Percentiles rank a stretch among this genome's conserved stretches.
phyloP scores from a whole-genome alignment of 2,329 filamentous ascomycete genomes.

The Fusarium sp. region DNA sequence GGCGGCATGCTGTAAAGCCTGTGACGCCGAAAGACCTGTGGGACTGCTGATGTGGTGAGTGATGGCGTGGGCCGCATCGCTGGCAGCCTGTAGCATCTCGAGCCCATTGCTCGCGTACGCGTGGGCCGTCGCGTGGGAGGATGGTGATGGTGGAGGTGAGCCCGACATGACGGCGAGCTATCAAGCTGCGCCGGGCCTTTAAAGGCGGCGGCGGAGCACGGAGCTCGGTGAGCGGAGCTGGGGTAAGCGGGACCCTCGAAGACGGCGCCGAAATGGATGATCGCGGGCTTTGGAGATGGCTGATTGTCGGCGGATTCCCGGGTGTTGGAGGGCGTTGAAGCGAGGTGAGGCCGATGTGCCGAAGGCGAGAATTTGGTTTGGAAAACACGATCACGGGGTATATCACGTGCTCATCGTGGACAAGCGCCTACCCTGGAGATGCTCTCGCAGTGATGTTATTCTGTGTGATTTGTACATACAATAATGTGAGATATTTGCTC shows the following conservation, averaged over 20 bases:
- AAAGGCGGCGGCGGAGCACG: constrained; percentile 44
- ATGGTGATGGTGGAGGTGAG: constrained; percentile 46
- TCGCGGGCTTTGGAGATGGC: constrained; percentile 52
- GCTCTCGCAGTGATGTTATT: too few species aligned
- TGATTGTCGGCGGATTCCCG: constrained; percentile 61
- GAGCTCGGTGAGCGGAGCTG: constrained; percentile 38
- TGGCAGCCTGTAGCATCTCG: constrained; percentile 61
- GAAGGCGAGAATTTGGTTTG: constrained; percentile 34
- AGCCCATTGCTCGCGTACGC: constrained; percentile 62
- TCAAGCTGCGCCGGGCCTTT: constrained; percentile 35
- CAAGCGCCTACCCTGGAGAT: neutral
- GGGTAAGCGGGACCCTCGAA: constrained; percentile 38
- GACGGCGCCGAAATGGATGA: constrained; percentile 35
- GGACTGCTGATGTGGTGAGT: constrained; percentile 51
- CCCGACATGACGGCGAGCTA: constrained; percentile 43
- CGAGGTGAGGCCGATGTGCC: constrained; percentile 56
- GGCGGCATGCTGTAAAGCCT: constrained; percentile 57
- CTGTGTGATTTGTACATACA: too few species aligned
- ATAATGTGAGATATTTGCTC: too few species aligned
- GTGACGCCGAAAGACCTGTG: constrained; percentile 55
- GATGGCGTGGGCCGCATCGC: constrained; percentile 58
- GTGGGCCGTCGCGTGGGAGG: constrained; percentile 54
- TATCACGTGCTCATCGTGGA: neutral
- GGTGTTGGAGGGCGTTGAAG: constrained; percentile 55
- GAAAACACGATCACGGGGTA: neutral